Percentiles rank a stretch among this genome's conserved stretches.
Evolutionary conservation across 768 basidiomycete species (phyloP).

Genomic region (Clitopilus hobsonii): DNA sequence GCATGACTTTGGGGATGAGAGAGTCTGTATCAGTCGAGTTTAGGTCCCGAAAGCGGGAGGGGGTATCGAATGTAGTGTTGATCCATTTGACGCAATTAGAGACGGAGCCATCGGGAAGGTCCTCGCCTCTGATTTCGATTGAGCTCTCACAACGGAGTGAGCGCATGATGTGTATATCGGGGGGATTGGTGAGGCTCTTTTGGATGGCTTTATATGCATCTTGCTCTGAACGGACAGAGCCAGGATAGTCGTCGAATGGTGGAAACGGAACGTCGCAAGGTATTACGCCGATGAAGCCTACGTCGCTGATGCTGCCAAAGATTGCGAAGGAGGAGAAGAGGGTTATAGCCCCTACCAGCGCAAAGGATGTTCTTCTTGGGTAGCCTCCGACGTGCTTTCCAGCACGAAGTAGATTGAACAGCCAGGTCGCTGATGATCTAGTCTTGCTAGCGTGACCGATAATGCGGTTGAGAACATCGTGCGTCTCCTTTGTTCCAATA

Average conservation of each 20-base stretch:
- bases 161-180: background rate
- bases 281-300: slow-evolving; percentile 12
- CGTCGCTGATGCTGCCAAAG: slow-evolving; percentile 11
- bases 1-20: background rate
- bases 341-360: slow-evolving; percentile 11
- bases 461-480: slow-evolving; percentile 17
- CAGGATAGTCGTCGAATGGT: slow-evolving; percentile 11
- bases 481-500: slow-evolving; percentile 14
- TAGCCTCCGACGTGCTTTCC: slow-evolving; percentile 11
- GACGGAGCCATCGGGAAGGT: background rate
- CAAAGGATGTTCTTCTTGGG: slow-evolving; percentile 8
- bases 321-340: slow-evolving; percentile 11
- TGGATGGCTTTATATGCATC: background rate
- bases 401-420: slow-evolving; percentile 9
- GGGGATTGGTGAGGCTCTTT: background rate
- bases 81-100: background rate
- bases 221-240: slow-evolving; percentile 9
- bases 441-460: slow-evolving; percentile 13
- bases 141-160: background rate
- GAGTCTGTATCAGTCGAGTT: background rate
- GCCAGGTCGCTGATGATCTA: slow-evolving; percentile 13
- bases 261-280: slow-evolving; percentile 11
- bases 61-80: background rate
- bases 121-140: background rate
- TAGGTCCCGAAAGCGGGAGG: background rate